Conservation (phyloP, 257 asterid species). For the Lithospermum erythrorhizon region DNA sequence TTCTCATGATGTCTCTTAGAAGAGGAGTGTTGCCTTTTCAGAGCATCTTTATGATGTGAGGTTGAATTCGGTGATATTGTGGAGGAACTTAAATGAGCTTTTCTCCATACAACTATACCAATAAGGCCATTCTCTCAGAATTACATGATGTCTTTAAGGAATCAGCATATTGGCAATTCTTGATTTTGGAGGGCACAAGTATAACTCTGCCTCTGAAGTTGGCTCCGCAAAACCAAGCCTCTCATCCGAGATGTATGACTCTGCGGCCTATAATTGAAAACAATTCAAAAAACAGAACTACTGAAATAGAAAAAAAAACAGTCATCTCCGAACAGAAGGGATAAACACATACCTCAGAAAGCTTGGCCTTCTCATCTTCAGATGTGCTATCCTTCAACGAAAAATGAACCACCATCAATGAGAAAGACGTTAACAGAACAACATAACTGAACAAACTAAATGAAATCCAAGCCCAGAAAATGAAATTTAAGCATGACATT, state of each 20-base stretch:
- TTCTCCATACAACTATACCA: constrained; percentile 97
- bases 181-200: constrained; percentile 59
- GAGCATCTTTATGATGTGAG: constrained; percentile 41
- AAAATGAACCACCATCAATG: constrained; percentile 65
- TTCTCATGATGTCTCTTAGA: constrained; percentile 44
- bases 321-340: not conserved
- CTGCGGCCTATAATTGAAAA: constrained; percentile 41
- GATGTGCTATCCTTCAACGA: constrained; percentile 49
- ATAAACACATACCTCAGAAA: constrained; percentile 46
- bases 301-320: not conserved
- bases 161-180: constrained; percentile 44
- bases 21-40: constrained; percentile 43
- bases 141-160: no score
- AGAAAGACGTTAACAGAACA: constrained; percentile 7
- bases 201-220: constrained; percentile 64
- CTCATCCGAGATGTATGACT: constrained; percentile 51
- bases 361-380: constrained; percentile 30
- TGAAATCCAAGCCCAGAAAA: no score
- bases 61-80: constrained; percentile 72
- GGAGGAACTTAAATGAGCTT: constrained; percentile 52
- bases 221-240: constrained; percentile 92
- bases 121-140: constrained; percentile 55
- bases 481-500: no score
- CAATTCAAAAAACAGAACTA: not conserved
- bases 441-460: no score